phyloP scores from a whole-genome alignment of 768 basidiomycete species.

The Saitozyma podzolica region DNA sequence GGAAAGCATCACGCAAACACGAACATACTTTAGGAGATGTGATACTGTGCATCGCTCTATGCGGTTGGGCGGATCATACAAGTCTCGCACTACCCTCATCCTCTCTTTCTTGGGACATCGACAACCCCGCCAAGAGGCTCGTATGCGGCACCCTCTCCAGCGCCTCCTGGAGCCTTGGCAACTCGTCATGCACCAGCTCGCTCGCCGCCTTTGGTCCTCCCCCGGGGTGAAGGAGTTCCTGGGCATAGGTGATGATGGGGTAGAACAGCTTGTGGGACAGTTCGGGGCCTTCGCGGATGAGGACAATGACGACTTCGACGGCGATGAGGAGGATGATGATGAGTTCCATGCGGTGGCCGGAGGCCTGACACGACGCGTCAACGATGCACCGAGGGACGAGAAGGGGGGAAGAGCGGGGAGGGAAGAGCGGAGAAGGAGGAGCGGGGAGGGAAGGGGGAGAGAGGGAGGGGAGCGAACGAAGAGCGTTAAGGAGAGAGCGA shows the following conservation, averaged over 20 bases:
- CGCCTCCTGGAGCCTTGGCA: conserved; percentile 3
- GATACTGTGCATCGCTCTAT: too few species aligned
- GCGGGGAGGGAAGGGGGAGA: too few species aligned
- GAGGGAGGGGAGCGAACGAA: too few species aligned
- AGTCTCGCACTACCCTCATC: too few species aligned
- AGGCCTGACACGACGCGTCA: conserved; percentile 60
- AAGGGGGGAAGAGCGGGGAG: conserved; percentile 6
- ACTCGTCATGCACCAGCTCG: neutral
- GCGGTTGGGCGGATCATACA: too few species aligned
- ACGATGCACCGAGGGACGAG: conserved; percentile 1
- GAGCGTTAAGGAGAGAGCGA: too few species aligned
- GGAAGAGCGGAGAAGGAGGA: too few species aligned
- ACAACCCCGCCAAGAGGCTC: neutral
- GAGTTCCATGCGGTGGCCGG: conserved; percentile 87
- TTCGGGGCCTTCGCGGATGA: conserved; percentile 52
- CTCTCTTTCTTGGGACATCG: neutral
- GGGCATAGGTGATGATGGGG: conserved; percentile 11
- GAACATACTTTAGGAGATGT: too few species aligned
- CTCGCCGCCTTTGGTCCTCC: neutral
- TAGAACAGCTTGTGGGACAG: conserved; percentile 33
- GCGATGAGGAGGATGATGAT: conserved; percentile 94
- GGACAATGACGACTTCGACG: conserved; percentile 82
- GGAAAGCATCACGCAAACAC: too few species aligned
- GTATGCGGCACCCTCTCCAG: conserved; percentile 7
- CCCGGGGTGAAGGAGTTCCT: neutral